Evolutionary conservation across 2,329 filamentous ascomycete species (phyloP).

Genomic region (Calonectria hongkongensis): DNA sequence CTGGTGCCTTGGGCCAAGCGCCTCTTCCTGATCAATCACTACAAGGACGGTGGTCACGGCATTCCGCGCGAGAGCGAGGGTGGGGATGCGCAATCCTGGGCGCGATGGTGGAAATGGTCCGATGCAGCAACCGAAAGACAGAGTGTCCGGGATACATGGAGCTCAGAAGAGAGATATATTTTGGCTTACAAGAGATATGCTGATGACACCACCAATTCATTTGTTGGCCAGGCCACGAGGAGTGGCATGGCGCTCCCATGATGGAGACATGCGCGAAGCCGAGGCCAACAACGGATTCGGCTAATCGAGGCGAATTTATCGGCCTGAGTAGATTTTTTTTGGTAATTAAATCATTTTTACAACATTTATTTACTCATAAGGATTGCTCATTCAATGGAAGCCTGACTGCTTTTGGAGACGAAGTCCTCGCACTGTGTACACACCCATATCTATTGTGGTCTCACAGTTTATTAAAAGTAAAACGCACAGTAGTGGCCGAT

Average conservation of each 20-base stretch:
- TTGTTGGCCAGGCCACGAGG: slow-evolving; percentile 78
- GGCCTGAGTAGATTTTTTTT: not conserved
- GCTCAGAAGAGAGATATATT: slow-evolving; percentile 79
- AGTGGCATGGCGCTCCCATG: slow-evolving; percentile 76
- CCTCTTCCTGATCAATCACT: slow-evolving; percentile 84
- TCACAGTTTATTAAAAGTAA: not conserved
- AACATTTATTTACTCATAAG: not conserved
- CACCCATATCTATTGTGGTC: not conserved
- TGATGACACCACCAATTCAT: slow-evolving; percentile 77
- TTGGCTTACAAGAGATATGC: slow-evolving; percentile 81
- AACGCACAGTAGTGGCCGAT: slow-evolving; percentile 25
- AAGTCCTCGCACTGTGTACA: not conserved
- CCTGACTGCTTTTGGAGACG: not conserved
- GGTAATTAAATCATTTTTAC: no score
- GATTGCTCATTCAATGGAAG: no score
- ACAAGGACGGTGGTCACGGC: slow-evolving; percentile 75
- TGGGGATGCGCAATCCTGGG: slow-evolving; percentile 76
- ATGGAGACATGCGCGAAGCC: not conserved
- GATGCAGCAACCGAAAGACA: slow-evolving; percentile 74
- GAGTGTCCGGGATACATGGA: slow-evolving; percentile 81
- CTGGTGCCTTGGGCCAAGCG: slow-evolving; percentile 84
- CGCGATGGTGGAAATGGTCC: slow-evolving; percentile 79
- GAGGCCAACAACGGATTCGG: not conserved
- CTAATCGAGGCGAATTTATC: not conserved
- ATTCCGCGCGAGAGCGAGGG: slow-evolving; percentile 72